Percentiles rank a stretch among this genome's conserved stretches.
These are phyloP conservation scores for Echinochloa phyllopogon DNA, from an alignment of 176 grass and related monocot genomes.

Conservation along the genomic window DNA sequence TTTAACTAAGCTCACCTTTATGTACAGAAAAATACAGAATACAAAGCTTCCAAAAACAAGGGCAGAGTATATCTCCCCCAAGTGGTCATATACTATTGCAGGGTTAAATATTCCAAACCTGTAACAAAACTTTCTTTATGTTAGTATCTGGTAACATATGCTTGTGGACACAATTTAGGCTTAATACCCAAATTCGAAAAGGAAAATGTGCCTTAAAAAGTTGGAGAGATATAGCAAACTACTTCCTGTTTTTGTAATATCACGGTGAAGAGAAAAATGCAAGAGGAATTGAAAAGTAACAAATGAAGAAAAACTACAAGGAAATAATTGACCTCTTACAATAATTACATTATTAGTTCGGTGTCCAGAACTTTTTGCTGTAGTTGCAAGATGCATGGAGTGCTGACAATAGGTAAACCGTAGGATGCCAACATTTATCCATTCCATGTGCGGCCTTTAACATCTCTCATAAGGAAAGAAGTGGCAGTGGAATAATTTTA, in stretches of 20 bases:
- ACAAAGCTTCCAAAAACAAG: slow-evolving; percentile 93
- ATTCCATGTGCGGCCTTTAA: not conserved
- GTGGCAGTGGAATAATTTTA: not conserved
- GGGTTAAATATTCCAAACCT: slow-evolving; percentile 96
- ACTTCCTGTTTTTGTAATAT: not conserved
- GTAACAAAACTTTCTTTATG: not conserved
- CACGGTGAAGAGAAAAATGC: not conserved
- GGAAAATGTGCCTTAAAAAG: not conserved
- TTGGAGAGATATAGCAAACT: not conserved
- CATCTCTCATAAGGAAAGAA: not conserved
- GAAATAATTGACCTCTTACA: not conserved
- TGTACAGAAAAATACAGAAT: slow-evolving; percentile 91
- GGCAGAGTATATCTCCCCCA: slow-evolving; percentile 94
- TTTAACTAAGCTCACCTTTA: slow-evolving; percentile 61
- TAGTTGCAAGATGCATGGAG: not conserved
- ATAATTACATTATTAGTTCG: slow-evolving; percentile 6
- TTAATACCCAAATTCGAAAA: not conserved
- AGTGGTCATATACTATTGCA: slow-evolving; percentile 88
- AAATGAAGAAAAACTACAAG: slow-evolving; percentile 2
- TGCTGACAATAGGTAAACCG: not conserved
- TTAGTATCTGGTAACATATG: slow-evolving; percentile 31
- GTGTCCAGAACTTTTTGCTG: not conserved
- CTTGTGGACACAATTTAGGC: not conserved
- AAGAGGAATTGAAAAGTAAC: not conserved
- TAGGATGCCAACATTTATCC: not conserved